phyloP scores from a whole-genome alignment of 192 early-diverging fungal species.

The Coemansia sp. region DNA sequence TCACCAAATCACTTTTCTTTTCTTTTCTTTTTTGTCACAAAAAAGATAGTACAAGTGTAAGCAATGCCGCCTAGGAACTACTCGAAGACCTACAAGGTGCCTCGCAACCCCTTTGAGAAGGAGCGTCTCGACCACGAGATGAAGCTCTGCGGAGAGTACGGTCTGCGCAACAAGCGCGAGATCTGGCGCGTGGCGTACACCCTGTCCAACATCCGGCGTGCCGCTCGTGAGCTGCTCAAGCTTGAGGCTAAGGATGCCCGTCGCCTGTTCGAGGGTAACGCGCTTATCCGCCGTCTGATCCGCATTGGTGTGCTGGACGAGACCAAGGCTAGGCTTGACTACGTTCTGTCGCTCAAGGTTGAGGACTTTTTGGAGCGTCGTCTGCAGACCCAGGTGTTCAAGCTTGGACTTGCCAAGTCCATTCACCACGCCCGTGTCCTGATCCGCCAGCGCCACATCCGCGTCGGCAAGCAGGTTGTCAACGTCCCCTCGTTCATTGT shows the following conservation, averaged over 20 bases:
- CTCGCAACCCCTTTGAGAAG: constrained; percentile 93
- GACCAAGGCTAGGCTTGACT: constrained; percentile 97
- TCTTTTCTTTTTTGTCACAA: not conserved
- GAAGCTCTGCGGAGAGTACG: constrained; percentile 95
- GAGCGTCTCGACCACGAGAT: constrained; percentile 94
- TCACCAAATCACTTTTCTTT: constrained; percentile 14
- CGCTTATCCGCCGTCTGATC: constrained; percentile 96
- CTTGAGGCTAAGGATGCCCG: constrained; percentile 94
- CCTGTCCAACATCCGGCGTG: constrained; percentile 99
- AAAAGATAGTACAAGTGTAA: constrained; percentile 9
- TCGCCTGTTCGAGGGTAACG: constrained; percentile 99
- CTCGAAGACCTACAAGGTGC: constrained; percentile 92
- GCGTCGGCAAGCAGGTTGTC: constrained; percentile 96
- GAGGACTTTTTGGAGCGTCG: constrained; percentile 99
- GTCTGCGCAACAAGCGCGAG: constrained; percentile 98
- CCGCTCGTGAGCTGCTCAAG: constrained; percentile 98
- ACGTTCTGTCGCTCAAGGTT: constrained; percentile 94
- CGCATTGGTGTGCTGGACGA: constrained; percentile 98
- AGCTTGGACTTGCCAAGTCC: constrained; percentile 95
- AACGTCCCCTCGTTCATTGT: constrained; percentile 96
- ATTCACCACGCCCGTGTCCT: constrained; percentile 99
- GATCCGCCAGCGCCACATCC: constrained; percentile 98
- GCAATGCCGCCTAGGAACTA: constrained; percentile 53
- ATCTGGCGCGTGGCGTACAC: constrained; percentile 96
- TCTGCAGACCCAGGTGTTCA: constrained; percentile 99